phyloP scores from a whole-genome alignment of 805 yeast genomes.

The Myxozyma monticola region DNA sequence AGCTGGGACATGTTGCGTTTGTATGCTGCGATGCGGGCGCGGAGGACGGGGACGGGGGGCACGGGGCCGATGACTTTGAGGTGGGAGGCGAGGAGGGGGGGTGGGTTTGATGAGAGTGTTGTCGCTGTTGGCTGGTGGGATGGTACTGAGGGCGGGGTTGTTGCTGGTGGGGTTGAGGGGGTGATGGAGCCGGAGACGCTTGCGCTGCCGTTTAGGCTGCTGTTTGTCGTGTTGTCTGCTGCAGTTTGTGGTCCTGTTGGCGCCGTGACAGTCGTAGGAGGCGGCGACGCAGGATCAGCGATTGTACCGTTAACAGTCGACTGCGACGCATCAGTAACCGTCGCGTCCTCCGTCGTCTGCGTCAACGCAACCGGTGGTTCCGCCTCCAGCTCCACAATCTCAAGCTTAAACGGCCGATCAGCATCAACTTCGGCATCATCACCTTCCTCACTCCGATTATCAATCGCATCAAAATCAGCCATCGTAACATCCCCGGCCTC shows the following conservation, averaged over 20 bases:
- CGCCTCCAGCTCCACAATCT: conserved; percentile 43
- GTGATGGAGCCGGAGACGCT: background rate
- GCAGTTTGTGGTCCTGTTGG: background rate
- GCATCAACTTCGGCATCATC: conserved; percentile 59
- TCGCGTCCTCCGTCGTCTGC: background rate
- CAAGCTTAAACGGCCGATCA: conserved; percentile 84
- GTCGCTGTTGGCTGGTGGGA: background rate
- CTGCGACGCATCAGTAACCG: background rate
- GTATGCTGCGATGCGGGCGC: conserved; percentile 82
- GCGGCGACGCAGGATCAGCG: background rate
- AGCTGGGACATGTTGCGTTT: conserved; percentile 63
- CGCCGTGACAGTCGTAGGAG: background rate
- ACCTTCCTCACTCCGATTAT: conserved; percentile 20
- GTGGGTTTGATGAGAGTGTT: too few species aligned
- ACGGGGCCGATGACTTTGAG: conserved; percentile 32
- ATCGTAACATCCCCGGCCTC: conserved; percentile 23
- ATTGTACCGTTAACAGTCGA: background rate
- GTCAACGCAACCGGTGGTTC: background rate
- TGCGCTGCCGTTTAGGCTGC: background rate
- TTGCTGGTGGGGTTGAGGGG: too few species aligned
- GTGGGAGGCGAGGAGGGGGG: too few species aligned
- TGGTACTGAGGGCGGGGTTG: background rate
- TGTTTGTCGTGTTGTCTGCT: background rate
- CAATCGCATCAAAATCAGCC: conserved; percentile 26
- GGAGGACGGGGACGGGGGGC: conserved; percentile 54